Evolutionary conservation across 495 filamentous ascomycete species (phyloP).

Genomic region (Penicillium bovifimosum): DNA sequence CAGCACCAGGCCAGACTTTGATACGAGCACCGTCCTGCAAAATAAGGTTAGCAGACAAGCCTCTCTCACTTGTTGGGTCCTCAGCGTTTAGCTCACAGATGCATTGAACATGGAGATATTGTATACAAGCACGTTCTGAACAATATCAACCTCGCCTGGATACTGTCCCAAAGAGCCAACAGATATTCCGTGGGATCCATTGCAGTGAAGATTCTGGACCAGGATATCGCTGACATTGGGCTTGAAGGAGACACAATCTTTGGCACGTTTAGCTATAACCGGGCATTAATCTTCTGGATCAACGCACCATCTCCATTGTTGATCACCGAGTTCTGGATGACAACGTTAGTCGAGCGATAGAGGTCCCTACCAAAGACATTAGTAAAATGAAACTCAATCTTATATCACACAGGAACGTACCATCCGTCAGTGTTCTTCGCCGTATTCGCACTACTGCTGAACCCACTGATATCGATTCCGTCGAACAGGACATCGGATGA

Average conservation of each 20-base stretch:
- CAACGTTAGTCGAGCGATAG: slow-evolving; percentile 56
- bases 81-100: slow-evolving; percentile 26
- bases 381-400: neutral
- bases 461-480: slow-evolving; percentile 57
- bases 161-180: slow-evolving; percentile 68
- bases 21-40: slow-evolving; percentile 58
- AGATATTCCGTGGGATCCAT: slow-evolving; percentile 68
- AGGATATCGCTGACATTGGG: slow-evolving; percentile 71
- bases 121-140: slow-evolving; percentile 59
- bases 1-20: slow-evolving; percentile 61
- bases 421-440: slow-evolving; percentile 68
- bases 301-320: slow-evolving; percentile 59
- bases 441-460: slow-evolving; percentile 43
- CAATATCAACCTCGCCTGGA: slow-evolving; percentile 55
- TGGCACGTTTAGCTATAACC: neutral
- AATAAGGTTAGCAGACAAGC: neutral
- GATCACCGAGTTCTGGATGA: slow-evolving; percentile 63
- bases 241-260: slow-evolving; percentile 72
- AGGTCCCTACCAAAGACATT: slow-evolving; percentile 42
- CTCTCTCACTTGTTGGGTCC: neutral
- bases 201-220: slow-evolving; percentile 64
- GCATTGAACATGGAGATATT: slow-evolving; percentile 65
- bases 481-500: slow-evolving; percentile 60
- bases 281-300: neutral
- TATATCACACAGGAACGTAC: slow-evolving; percentile 21